Evolutionary conservation across 2,329 filamentous ascomycete genomes (phyloP).

Genomic region (Myriangium duriaei): DNA sequence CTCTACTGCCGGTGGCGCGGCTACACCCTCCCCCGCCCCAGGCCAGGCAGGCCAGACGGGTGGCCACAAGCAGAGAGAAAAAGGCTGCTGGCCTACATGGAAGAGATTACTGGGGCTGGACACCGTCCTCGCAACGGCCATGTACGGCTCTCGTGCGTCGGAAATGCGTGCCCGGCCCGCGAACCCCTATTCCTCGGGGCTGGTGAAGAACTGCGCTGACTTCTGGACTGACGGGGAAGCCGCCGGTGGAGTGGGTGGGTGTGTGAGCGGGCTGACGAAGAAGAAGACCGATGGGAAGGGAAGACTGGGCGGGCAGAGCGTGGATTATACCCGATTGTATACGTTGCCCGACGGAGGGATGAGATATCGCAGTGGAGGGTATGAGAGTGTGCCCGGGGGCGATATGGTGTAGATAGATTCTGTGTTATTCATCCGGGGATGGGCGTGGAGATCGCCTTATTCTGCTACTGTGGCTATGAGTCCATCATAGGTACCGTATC

Average conservation of each 20-base stretch:
- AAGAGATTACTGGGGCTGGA: slow-evolving; percentile 78
- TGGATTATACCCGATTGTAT: slow-evolving; percentile 86
- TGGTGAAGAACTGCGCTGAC: slow-evolving; percentile 82
- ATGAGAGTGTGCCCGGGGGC: slow-evolving; percentile 45
- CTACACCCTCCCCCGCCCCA: slow-evolving; percentile 42
- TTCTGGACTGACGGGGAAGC: slow-evolving; percentile 62
- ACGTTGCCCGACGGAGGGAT: slow-evolving; percentile 64
- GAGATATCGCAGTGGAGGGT: slow-evolving; percentile 39
- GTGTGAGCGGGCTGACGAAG: no score
- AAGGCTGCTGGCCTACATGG: slow-evolving; percentile 66
- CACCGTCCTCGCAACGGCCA: slow-evolving; percentile 82
- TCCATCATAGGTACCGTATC: no score
- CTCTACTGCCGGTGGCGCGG: slow-evolving; percentile 54
- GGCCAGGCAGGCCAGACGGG: no score
- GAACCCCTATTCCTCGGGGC: slow-evolving; percentile 78
- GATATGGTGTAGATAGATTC: no score
- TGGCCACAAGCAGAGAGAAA: slow-evolving; percentile 35
- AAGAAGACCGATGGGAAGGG: slow-evolving; percentile 61
- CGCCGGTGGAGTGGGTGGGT: slow-evolving; percentile 46
- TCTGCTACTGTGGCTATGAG: no score
- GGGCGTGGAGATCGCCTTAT: no score
- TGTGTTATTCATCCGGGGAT: no score
- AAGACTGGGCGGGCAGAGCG: slow-evolving; percentile 60
- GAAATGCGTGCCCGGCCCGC: slow-evolving; percentile 37
- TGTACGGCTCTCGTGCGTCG: slow-evolving; percentile 53